Percentiles rank a stretch among this genome's conserved stretches.
Conservation (phyloP, 768 basidiomycete species). For the Lepiota venenata region DNA sequence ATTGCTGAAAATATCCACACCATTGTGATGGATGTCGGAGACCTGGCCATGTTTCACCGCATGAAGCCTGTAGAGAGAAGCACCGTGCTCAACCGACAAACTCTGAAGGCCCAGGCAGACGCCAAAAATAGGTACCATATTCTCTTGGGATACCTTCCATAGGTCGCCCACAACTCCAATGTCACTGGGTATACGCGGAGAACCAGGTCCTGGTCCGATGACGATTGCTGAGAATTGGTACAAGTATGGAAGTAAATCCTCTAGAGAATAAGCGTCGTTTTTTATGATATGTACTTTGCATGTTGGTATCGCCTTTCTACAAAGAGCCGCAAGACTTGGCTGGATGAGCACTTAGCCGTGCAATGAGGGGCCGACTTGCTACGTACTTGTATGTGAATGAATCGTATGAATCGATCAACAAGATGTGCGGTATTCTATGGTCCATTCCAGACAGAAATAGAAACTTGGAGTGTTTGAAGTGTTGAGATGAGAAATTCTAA, state of each 20-base stretch:
- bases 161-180: constrained; percentile 68
- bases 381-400: constrained; percentile 87
- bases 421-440: constrained; percentile 44
- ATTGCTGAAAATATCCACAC: constrained; percentile 57
- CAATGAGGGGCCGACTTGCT: background rate
- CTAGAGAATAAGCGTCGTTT: constrained; percentile 58
- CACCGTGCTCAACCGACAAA: constrained; percentile 63
- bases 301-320: constrained; percentile 57
- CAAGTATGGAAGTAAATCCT: constrained; percentile 51
- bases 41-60: constrained; percentile 60
- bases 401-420: constrained; percentile 82
- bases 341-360: background rate
- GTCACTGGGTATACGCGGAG: constrained; percentile 58
- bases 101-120: constrained; percentile 85
- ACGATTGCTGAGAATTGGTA: constrained; percentile 64
- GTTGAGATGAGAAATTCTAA: background rate
- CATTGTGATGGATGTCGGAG: constrained; percentile 57
- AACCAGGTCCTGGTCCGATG: constrained; percentile 81
- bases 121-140: constrained; percentile 71
- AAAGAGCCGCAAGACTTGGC: constrained; percentile 68
- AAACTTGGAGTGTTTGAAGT: background rate
- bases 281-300: constrained; percentile 67
- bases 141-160: constrained; percentile 56
- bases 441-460: constrained; percentile 24
- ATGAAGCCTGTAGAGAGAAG: constrained; percentile 49